Evolutionary conservation across 805 yeast genomes (phyloP), one percentile per base, ranked within the genome.

Genomic region (Schwanniomyces yamadae): DNA sequence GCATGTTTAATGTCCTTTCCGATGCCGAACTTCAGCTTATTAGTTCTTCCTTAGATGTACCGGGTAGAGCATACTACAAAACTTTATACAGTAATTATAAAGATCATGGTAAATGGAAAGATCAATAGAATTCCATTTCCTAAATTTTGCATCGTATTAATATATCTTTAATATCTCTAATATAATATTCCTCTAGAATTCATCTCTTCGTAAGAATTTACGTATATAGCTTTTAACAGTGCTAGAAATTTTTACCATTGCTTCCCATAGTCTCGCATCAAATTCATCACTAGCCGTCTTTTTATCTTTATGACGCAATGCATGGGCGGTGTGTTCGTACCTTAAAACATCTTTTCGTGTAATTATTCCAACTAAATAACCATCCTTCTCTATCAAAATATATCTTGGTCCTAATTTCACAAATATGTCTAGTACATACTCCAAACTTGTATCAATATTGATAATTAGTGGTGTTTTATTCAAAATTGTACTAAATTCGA

Each of bases 261-360:
- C 17, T 16, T 53, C 52, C 75, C 75, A 69, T 3, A 63, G 59
- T 35, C 44, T 52, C n/a, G 44, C 54, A 31, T 69, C 71, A 21
- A 53, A 32, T 10, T 45, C 50, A 15, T 47, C 54, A 10, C 48
- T 48, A 21, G 33, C 40, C 1, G 31, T 31, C 13, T 54, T 52
- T 2, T 36, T 32, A 10, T 33, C 20, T 8, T 35, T 12, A 17
- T 43, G 41, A 16, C 53, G 41, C n/a, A 46, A 27, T 23, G 54
- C 52, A 36, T 62, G 64, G n/a, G 44, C 40, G 8, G 67, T 61
- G 39, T 61, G 53, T 45, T 81, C 84, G 49, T 75, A 87, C 42
- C 81, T 69, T 34, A 90, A 59, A 12, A 91, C 67, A 52, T 90
- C 98, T 51, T 93, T 93, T 39, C 90, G 72, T 0, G 96, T 87